These are phyloP conservation scores for Hsuehochloa calcarea DNA, from an alignment of 176 grass and related monocot genomes.

Conservation along the genomic window DNA sequence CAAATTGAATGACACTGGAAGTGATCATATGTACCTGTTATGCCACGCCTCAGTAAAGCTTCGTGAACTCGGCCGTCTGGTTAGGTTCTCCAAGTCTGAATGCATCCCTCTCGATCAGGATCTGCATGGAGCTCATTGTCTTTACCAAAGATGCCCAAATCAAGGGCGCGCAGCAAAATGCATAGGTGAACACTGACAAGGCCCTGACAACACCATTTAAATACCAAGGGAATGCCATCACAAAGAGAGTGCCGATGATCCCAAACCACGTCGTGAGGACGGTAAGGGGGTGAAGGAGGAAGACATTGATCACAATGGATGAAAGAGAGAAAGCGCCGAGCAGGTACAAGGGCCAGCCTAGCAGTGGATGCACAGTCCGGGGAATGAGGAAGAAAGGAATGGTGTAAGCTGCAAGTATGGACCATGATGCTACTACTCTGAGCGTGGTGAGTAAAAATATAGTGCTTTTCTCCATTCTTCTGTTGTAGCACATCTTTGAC, in stretches of 20 bases:
- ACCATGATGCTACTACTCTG: constrained; percentile 60
- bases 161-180: constrained; percentile 70
- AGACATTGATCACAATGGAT: constrained; percentile 70
- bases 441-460: constrained; percentile 54
- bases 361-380: constrained; percentile 70
- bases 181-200: constrained; percentile 56
- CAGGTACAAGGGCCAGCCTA: constrained; percentile 86
- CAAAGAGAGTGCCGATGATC: constrained; percentile 57
- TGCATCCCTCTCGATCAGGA: constrained; percentile 68
- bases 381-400: constrained; percentile 87
- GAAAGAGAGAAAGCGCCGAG: constrained; percentile 61
- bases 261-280: constrained; percentile 67
- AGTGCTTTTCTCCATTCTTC: constrained; percentile 71
- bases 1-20: neutral
- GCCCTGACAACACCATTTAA: constrained; percentile 71
- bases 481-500: constrained; percentile 79
- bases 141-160: constrained; percentile 68
- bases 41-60: constrained; percentile 66
- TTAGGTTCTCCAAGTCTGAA: constrained; percentile 73
- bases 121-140: constrained; percentile 59
- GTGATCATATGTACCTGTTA: constrained; percentile 15
- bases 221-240: constrained; percentile 91
- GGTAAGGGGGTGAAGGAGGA: constrained; percentile 56
- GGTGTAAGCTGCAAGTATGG: constrained; percentile 68
- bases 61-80: constrained; percentile 61